Evolutionary conservation across 1,284 basidiomycete genomes (phyloP), one percentile per base, ranked within the genome.

Genomic region (Xerocomus amazonicus): DNA sequence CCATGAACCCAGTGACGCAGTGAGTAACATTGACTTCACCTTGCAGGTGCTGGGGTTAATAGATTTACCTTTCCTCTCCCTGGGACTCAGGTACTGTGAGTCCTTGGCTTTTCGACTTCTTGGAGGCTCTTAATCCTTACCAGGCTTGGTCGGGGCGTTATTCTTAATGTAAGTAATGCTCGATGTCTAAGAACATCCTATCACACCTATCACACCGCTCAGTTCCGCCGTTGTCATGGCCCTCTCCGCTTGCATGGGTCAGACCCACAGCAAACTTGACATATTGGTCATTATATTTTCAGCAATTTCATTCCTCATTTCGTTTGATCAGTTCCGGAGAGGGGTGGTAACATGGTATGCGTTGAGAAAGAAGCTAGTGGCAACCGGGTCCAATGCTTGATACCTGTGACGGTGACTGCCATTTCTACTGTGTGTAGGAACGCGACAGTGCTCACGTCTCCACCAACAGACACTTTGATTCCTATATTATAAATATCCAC

Each of bases 291-390:
- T 61, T 31, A 17, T 61, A 29, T 51, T 54, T 48, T 47, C 60
- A 7, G 49, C 17, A 3, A 45, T 63, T 36, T 48, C 59, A 7
- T 43, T 61, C 39, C 32, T 56, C 43, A 43, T 65, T 3, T 48
- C 62, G 8, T 61, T 56, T 9, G 58, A 63, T 37, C 60, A 65
- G 41, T 61, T 65, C 34, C 33, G 51, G 43, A 61, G 60, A 34
- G 62, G 53, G 4, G 50, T 63, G 41, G 1, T 61, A 12, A 19
- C 27, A 23, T 65, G 59, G 59, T 9, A 43, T 29, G 45, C 42
- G 23, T 31, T 32, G 36, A 61, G 42, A 39, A 39, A 42, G 34
- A 61, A 61, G 50, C 16, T 34, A 3, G 34, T 12, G 7, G 37
- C 41, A 41, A 16, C 42, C 10, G 44, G 52, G 31, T 29, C 58